Evolutionary conservation across 1,284 basidiomycete genomes (phyloP).

Genomic region (Ceratobasidium sp.): DNA sequence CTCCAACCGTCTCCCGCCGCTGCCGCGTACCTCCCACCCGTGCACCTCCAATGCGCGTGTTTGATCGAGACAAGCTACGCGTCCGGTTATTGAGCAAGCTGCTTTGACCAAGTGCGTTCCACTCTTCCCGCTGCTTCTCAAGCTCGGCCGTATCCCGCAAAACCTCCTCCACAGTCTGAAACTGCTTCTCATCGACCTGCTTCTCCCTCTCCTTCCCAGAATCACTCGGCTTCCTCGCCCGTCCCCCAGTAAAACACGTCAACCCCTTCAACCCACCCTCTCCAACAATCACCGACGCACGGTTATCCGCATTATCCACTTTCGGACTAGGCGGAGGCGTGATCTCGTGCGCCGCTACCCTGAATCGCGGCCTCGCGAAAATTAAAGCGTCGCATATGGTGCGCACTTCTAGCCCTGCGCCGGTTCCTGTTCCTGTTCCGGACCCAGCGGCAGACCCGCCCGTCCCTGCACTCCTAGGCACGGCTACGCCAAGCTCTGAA

Average conservation of each 20-base stretch:
- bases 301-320: slow-evolving; percentile 1
- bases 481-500: background rate
- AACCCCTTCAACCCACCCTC: slow-evolving; percentile 16
- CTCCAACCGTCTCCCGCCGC: slow-evolving; percentile 14
- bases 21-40: slow-evolving; percentile 7
- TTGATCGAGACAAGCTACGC: slow-evolving; percentile 27
- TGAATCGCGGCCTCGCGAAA: slow-evolving; percentile 28
- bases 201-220: slow-evolving; percentile 1
- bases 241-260: slow-evolving; percentile 19
- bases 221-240: background rate
- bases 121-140: slow-evolving; percentile 26
- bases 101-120: slow-evolving; percentile 35
- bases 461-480: slow-evolving; percentile 6
- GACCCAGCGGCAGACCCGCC: background rate
- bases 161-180: slow-evolving; percentile 30
- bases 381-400: slow-evolving; percentile 35
- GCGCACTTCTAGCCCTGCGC: slow-evolving; percentile 17
- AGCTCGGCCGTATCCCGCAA: slow-evolving; percentile 30
- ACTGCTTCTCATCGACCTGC: background rate
- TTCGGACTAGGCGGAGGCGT: slow-evolving; percentile 9
- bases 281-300: slow-evolving; percentile 25
- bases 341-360: slow-evolving; percentile 28
- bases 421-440: background rate
- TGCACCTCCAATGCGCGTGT: slow-evolving; percentile 3
- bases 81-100: slow-evolving; percentile 30